A percentile compares a stretch with the other conserved stretches of the same genome.
phyloP scores from a whole-genome alignment of 2,329 filamentous ascomycete genomes.

The Xylaria sp. region DNA sequence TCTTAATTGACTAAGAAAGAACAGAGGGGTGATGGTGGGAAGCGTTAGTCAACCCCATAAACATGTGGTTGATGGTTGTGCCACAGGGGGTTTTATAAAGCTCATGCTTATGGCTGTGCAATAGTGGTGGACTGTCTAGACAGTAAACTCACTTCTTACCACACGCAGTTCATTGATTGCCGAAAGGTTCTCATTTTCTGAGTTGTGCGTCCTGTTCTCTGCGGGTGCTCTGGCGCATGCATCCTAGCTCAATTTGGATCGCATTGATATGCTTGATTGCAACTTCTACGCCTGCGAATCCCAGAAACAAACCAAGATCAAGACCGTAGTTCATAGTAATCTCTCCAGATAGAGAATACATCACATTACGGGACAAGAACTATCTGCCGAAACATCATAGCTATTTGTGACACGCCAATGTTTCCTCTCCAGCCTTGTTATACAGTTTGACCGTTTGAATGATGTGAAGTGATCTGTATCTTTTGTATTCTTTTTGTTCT shows the following conservation, averaged over 20 bases:
- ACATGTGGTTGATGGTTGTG: constrained; percentile 10
- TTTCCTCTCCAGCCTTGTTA: neutral
- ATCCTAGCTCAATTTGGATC: constrained; percentile 10
- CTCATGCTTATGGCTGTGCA: constrained; percentile 17
- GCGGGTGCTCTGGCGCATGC: constrained; percentile 26
- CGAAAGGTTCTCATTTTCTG: constrained; percentile 36
- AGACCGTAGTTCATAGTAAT: constrained; percentile 29
- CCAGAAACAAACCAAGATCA: neutral
- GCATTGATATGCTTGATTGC: constrained; percentile 18
- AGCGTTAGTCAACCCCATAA: constrained; percentile 12
- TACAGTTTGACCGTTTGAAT: neutral
- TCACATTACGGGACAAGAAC: constrained; percentile 18
- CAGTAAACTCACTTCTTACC: constrained; percentile 33
- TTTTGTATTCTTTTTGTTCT: neutral
- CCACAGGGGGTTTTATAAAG: neutral
- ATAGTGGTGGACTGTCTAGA: constrained; percentile 28
- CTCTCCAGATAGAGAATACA: constrained; percentile 40
- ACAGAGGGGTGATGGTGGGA: constrained; percentile 26
- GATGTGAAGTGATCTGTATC: neutral
- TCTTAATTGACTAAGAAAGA: constrained; percentile 50
- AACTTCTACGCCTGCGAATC: constrained; percentile 20
- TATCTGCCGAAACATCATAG: neutral
- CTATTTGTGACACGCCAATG: neutral
- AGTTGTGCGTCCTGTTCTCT: constrained; percentile 27
- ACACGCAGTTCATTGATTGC: constrained; percentile 37